These are phyloP conservation scores for Cadophora gregata DNA, from an alignment of 2,329 filamentous ascomycete genomes.

Conservation along the genomic window DNA sequence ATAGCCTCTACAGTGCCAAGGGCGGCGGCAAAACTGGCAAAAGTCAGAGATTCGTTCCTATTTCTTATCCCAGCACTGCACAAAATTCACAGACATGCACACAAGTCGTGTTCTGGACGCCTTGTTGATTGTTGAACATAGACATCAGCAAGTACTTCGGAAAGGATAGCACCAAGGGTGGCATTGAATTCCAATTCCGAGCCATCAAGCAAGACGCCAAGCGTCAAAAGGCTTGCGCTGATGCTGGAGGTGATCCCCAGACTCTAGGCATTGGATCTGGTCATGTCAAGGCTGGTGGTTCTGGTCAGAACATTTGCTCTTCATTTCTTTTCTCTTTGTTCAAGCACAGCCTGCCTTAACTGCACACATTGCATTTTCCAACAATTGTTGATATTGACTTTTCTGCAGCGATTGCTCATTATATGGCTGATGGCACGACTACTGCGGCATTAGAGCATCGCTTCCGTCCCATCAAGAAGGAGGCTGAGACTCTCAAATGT, in stretches of 20 bases:
- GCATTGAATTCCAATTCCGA: slow-evolving; percentile 67
- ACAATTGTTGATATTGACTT: slow-evolving; percentile 30
- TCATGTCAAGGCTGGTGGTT: slow-evolving; percentile 15
- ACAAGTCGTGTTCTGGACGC: slow-evolving; percentile 16
- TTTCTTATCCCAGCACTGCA: slow-evolving; percentile 3
- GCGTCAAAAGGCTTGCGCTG: slow-evolving; percentile 52
- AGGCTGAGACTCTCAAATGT: slow-evolving; percentile 21
- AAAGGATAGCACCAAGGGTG: slow-evolving; percentile 59
- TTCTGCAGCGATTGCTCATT: slow-evolving; percentile 34
- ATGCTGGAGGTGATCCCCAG: slow-evolving; percentile 53
- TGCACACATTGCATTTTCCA: slow-evolving; percentile 14
- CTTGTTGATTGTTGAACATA: slow-evolving; percentile 43
- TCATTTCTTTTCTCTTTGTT: slow-evolving; percentile 11
- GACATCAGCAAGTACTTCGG: slow-evolving; percentile 66
- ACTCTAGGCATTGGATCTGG: slow-evolving; percentile 30
- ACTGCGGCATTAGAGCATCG: slow-evolving; percentile 31
- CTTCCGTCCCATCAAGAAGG: slow-evolving; percentile 34
- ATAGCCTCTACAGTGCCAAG: slow-evolving; percentile 26
- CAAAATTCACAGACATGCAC: slow-evolving; percentile 1
- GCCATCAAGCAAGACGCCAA: slow-evolving; percentile 60
- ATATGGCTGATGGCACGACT: slow-evolving; percentile 30
- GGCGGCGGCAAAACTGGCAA: slow-evolving; percentile 19
- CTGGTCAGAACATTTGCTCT: slow-evolving; percentile 22
- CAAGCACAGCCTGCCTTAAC: slow-evolving; percentile 12
- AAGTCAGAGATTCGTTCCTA: slow-evolving; percentile 21